A percentile compares a stretch with the other conserved stretches of the same genome.
Conservation (phyloP, 805 yeast species). For the Cyberlindnera saturnus region DNA sequence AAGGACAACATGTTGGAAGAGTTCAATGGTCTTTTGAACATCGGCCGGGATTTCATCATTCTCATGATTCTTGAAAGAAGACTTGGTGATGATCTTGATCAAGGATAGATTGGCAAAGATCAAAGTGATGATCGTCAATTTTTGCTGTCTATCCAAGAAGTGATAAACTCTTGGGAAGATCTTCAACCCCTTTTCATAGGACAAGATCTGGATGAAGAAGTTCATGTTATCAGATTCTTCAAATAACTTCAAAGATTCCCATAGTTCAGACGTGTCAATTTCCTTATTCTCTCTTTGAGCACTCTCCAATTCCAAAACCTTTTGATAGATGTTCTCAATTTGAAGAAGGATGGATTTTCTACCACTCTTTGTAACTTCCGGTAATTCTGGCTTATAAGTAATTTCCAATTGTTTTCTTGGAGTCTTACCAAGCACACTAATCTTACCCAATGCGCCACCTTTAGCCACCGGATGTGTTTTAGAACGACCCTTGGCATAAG, state of each 20-base stretch:
- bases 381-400: constrained; percentile 40
- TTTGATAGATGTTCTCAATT: constrained; percentile 74
- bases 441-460: constrained; percentile 89
- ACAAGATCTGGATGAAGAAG: constrained; percentile 78
- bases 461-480: constrained; percentile 46
- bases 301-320: constrained; percentile 75
- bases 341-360: constrained; percentile 55
- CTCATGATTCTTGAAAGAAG: constrained; percentile 66
- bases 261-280: constrained; percentile 45
- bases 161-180: constrained; percentile 84
- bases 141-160: constrained; percentile 70
- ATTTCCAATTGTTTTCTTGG: constrained; percentile 83
- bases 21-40: constrained; percentile 56
- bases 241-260: constrained; percentile 74
- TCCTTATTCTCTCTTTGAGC: constrained; percentile 51
- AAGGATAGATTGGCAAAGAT: constrained; percentile 76
- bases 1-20: constrained; percentile 74
- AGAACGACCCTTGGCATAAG: constrained; percentile 87
- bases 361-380: constrained; percentile 24
- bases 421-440: constrained; percentile 70
- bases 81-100: constrained; percentile 68
- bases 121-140: constrained; percentile 68
- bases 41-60: constrained; percentile 47
- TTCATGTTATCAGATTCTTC: constrained; percentile 46
- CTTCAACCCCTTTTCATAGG: constrained; percentile 83